Evolutionary conservation across 768 basidiomycete genomes (phyloP).

Genomic region (Rossbeevera mucosa): DNA sequence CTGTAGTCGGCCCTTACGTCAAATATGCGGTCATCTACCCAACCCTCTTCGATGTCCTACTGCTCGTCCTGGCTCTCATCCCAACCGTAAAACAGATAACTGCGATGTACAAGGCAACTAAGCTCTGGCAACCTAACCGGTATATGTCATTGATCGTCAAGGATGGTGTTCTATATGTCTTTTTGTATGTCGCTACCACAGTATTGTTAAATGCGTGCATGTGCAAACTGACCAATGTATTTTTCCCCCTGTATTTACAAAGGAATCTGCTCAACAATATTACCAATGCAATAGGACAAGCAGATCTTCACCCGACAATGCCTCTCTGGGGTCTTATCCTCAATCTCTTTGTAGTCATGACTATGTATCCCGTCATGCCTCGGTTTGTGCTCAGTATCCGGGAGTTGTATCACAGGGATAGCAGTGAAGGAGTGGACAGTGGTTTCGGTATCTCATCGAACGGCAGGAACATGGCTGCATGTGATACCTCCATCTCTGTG

Average conservation of each 20-base stretch:
- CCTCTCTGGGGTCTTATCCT: not conserved
- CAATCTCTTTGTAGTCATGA: not conserved
- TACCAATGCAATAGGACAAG: not conserved
- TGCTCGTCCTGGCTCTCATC: not conserved
- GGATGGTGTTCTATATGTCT: not conserved
- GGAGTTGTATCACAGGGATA: not conserved
- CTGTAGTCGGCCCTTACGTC: too few relatives aligned
- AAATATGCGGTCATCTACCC: too few relatives aligned
- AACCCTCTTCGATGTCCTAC: too few relatives aligned
- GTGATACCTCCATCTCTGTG: not conserved
- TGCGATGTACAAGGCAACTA: not conserved
- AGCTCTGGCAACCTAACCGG: not conserved
- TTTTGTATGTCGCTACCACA: not conserved
- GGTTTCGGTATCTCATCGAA: not conserved
- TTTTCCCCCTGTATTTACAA: not conserved
- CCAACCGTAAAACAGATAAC: not conserved
- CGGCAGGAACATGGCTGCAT: not conserved
- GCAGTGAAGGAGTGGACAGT: not conserved
- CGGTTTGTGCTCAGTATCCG: not conserved
- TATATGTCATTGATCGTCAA: not conserved
- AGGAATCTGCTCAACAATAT: not conserved
- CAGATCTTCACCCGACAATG: not conserved
- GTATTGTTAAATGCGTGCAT: not conserved
- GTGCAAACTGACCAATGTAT: too few relatives aligned
- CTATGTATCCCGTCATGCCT: not conserved